Conservation (phyloP, 2,329 filamentous ascomycete genomes). For the Trichoderma sp. region DNA sequence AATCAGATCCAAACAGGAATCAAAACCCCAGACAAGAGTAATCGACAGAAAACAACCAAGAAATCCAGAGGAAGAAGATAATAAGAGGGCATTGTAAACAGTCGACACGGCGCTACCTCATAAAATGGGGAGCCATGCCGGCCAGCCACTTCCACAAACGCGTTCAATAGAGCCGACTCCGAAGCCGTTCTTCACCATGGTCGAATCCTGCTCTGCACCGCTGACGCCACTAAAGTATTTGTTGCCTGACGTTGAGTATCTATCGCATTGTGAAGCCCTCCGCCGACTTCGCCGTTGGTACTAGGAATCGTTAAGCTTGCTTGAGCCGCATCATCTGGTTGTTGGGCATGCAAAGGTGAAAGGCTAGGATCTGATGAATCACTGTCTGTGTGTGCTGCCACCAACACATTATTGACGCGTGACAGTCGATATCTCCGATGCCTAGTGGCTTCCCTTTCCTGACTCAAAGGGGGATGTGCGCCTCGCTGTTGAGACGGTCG, state of each 20-base stretch:
- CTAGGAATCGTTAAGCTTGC: not conserved
- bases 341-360: not conserved
- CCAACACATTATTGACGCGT: not conserved
- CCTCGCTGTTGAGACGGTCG: not conserved
- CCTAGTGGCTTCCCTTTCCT: not conserved
- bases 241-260: not conserved
- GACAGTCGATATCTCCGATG: not conserved
- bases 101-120: not conserved
- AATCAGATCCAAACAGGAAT: not conserved
- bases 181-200: conserved; percentile 8
- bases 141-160: not conserved
- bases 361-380: not conserved
- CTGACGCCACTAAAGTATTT: not conserved
- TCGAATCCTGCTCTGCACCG: not conserved
- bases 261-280: not conserved
- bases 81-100: not conserved
- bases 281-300: not conserved
- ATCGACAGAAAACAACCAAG: not conserved
- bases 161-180: not conserved
- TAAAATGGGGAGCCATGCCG: not conserved
- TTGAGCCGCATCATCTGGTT: not conserved
- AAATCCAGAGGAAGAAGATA: not conserved
- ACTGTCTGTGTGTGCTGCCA: not conserved
- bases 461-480: not conserved
- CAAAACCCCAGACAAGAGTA: not conserved